Base-by-base conservation (phyloP, 768 basidiomycete genomes). In the Calocera viscosa region DNA sequence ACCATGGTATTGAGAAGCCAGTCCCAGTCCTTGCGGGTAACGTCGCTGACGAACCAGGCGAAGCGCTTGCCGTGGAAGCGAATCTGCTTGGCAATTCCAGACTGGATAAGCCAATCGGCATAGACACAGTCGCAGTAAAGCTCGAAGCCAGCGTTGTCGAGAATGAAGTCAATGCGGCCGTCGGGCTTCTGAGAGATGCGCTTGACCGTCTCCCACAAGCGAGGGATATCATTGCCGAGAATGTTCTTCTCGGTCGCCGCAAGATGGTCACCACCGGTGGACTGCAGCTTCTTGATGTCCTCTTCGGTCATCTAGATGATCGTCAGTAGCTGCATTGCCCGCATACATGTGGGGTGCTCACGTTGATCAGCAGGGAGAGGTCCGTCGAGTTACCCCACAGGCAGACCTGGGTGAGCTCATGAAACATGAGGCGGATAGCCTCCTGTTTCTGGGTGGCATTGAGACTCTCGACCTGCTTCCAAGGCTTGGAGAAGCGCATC, bases 351-450 rank as follows among this genome's bases (percentile, higher is more conserved):
- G 26, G 38, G 24, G 1, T 0, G 67, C 71, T 53, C 65, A 75
- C 74, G 78, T 97, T 91, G 76, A 96, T 97, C 67, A 96, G 81
- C 39, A 97, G 82, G 1, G 93, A 95, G 64, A 96, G 81, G 76
- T 96, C 94, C 64, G 94, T 97, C 10, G 94, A 93, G 77, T 97
- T 96, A 17, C 94, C 94, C 94, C 94, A 96, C 14, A 95, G 82
- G 74, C 93, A 95, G 65, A 96, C 92, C 82, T 96, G 94, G 2
- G 93, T 94, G 63, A 97, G 77, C 75, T 97, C 94, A 53, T 88
- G 79, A 80, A 97, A 97, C 86, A 94, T 88, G 64, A 82, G 41
- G 24, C 87, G 84, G 70, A 73, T 72, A 49, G 91, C 91, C 28
- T 83, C 76, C 69, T 74, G 70, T 68, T 81, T 85, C 69, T 84